Percentiles rank a stretch among this genome's conserved stretches.
phyloP scores from a whole-genome alignment of 2,329 filamentous ascomycete genomes.

The Aspergillus sp. region DNA sequence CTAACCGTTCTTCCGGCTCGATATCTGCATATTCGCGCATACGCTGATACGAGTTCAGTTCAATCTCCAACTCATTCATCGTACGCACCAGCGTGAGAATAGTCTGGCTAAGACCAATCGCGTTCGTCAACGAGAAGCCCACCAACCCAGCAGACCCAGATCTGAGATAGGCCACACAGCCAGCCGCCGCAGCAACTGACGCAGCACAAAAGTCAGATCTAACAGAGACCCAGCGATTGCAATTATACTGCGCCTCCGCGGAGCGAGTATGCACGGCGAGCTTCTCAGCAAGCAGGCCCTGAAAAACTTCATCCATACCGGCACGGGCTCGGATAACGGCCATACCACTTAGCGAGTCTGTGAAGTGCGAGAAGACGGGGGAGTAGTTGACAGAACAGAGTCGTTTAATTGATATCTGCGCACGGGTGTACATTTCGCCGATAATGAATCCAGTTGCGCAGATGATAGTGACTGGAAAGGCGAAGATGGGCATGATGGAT shows the following conservation, averaged over 20 bases:
- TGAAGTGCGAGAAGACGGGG: conserved; percentile 53
- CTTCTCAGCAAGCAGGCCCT: conserved; percentile 45
- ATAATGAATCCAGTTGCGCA: conserved; percentile 43
- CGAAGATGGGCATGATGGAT: conserved; percentile 48
- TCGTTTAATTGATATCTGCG: conserved; percentile 43
- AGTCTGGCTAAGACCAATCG: conserved; percentile 48
- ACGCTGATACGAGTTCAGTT: conserved; percentile 40
- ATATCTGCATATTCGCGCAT: conserved; percentile 19
- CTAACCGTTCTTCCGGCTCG: conserved; percentile 15
- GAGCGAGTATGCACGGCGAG: conserved; percentile 43
- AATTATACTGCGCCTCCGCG: conserved; percentile 48
- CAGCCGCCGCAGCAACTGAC: conserved; percentile 46
- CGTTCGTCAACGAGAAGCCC: conserved; percentile 52
- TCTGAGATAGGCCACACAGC: conserved; percentile 46
- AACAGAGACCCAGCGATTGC: conserved; percentile 53
- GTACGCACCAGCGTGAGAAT: conserved; percentile 48
- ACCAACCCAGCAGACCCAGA: conserved; percentile 47
- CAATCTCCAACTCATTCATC: conserved; percentile 53
- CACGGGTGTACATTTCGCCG: conserved; percentile 48
- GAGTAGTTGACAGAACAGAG: conserved; percentile 45
- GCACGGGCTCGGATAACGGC: conserved; percentile 47
- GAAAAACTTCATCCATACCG: conserved; percentile 45
- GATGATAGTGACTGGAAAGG: conserved; percentile 42
- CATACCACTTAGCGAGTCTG: conserved; percentile 47
- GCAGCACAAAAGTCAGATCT: conserved; percentile 51